These are phyloP conservation scores for Pleomassaria siparia DNA, from an alignment of 2,329 filamentous ascomycete species.

Conservation along the genomic window DNA sequence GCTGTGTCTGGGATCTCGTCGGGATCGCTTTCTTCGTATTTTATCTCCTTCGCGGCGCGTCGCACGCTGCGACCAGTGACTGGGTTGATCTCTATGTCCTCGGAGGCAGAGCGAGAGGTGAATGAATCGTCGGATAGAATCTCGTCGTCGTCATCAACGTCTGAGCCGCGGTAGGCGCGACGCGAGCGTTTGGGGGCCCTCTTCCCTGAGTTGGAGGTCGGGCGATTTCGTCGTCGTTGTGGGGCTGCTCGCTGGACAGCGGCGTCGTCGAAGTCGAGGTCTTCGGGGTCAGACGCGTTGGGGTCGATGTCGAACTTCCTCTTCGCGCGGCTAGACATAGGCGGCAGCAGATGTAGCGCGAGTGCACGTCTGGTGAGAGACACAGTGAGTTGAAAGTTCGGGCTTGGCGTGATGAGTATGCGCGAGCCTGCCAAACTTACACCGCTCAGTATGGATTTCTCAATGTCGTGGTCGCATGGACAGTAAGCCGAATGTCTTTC, in stretches of 20 bases:
- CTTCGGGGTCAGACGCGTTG: slow-evolving; percentile 43
- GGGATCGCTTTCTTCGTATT: slow-evolving; percentile 59
- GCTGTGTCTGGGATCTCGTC: slow-evolving; percentile 46
- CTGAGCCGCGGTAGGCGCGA: slow-evolving; percentile 36
- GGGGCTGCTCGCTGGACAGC: slow-evolving; percentile 32
- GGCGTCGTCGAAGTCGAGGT: slow-evolving; percentile 44
- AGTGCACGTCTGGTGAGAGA: slow-evolving; percentile 19
- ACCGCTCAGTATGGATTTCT: slow-evolving; percentile 20
- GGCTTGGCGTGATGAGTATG: background rate
- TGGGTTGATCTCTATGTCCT: slow-evolving; percentile 57
- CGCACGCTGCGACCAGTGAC: slow-evolving; percentile 58
- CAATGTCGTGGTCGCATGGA: slow-evolving; percentile 25
- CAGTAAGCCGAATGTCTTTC: slow-evolving; percentile 18
- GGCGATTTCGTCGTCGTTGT: slow-evolving; percentile 32
- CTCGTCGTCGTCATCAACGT: slow-evolving; percentile 50
- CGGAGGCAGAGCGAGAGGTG: slow-evolving; percentile 42
- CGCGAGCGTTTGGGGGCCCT: slow-evolving; percentile 37
- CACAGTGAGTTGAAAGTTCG: slow-evolving; percentile 22
- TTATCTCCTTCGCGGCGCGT: slow-evolving; percentile 55
- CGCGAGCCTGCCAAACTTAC: slow-evolving; percentile 22
- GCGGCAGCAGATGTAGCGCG: slow-evolving; percentile 10
- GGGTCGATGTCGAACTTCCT: slow-evolving; percentile 44
- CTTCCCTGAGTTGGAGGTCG: slow-evolving; percentile 30
- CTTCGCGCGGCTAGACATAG: slow-evolving; percentile 44
- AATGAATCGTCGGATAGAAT: slow-evolving; percentile 50